Evolutionary conservation across 352 stramenopile genomes (phyloP).

Genomic region (Peronospora tabacina): DNA sequence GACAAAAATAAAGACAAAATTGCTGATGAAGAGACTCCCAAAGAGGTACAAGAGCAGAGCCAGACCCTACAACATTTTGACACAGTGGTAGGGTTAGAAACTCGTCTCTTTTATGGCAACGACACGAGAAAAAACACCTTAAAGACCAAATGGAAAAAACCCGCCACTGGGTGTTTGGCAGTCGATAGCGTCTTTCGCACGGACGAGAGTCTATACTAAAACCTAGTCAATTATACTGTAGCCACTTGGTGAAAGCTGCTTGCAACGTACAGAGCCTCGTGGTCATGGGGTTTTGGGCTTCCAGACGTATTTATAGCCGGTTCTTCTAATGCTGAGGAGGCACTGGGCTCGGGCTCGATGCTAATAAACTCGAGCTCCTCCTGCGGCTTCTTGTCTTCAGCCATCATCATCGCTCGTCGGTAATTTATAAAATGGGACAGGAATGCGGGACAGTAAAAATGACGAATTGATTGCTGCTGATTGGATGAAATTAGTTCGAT

Average conservation of each 20-base stretch:
- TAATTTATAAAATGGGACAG: slow-evolving; percentile 12
- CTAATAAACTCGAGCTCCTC: slow-evolving; percentile 78
- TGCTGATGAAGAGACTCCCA: slow-evolving; percentile 82
- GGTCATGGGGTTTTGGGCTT: slow-evolving; percentile 25
- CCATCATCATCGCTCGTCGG: slow-evolving; percentile 37
- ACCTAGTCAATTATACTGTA: slow-evolving; percentile 1
- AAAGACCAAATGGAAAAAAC: slow-evolving; percentile 96
- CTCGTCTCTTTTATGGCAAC: not conserved
- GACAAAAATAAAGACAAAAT: slow-evolving; percentile 96
- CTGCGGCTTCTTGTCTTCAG: slow-evolving; percentile 52
- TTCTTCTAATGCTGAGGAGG: slow-evolving; percentile 9
- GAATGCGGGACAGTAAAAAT: too few species aligned
- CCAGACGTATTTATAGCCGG: slow-evolving; percentile 5
- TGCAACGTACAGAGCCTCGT: slow-evolving; percentile 51
- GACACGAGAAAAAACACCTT: slow-evolving; percentile 49
- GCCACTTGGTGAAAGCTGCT: too few species aligned
- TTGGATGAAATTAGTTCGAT: slow-evolving; percentile 12
- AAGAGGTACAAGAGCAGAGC: slow-evolving; percentile 94
- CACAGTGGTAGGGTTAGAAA: too few species aligned
- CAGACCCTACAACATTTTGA: slow-evolving; percentile 34
- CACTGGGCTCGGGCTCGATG: slow-evolving; percentile 32
- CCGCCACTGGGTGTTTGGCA: slow-evolving; percentile 90
- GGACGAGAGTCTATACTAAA: slow-evolving; percentile 43
- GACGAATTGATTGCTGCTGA: not conserved
- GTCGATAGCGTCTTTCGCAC: slow-evolving; percentile 62